Percentiles rank a stretch among this genome's conserved stretches.
Evolutionary conservation across 192 early-diverging fungal genomes (phyloP).

Genomic region (Backusella liffmaniae): DNA sequence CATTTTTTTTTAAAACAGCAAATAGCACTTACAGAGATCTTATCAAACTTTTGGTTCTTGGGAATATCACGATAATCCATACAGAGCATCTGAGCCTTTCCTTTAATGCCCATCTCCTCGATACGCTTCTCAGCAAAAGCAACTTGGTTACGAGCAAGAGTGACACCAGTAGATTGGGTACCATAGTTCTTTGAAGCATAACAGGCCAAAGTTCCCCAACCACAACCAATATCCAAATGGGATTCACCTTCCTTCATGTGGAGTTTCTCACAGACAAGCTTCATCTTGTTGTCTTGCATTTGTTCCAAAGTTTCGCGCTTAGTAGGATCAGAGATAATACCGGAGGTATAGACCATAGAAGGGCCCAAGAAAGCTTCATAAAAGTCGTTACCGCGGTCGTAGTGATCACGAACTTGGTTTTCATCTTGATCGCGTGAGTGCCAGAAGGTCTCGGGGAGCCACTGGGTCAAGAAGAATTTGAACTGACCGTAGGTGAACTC

Average conservation of each 20-base stretch:
- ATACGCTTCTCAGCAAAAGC: slow-evolving; percentile 86
- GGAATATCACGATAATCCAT: slow-evolving; percentile 99
- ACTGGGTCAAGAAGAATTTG: slow-evolving; percentile 93
- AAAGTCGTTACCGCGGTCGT: slow-evolving; percentile 98
- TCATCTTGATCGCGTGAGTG: slow-evolving; percentile 98
- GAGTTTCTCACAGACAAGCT: slow-evolving; percentile 82
- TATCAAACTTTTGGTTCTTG: slow-evolving; percentile 81
- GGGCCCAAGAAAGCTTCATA: slow-evolving; percentile 93
- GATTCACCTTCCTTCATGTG: slow-evolving; percentile 84
- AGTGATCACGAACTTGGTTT: slow-evolving; percentile 96
- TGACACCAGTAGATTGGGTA: slow-evolving; percentile 90
- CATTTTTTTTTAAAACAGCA: background rate
- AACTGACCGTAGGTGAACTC: slow-evolving; percentile 79
- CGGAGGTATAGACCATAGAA: slow-evolving; percentile 96
- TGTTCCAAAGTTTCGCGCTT: slow-evolving; percentile 87
- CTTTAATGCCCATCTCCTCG: slow-evolving; percentile 74
- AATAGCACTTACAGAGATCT: slow-evolving; percentile 70
- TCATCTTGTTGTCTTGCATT: slow-evolving; percentile 95
- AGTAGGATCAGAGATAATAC: slow-evolving; percentile 76
- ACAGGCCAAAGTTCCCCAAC: slow-evolving; percentile 93
- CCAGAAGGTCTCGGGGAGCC: slow-evolving; percentile 97
- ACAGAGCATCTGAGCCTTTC: slow-evolving; percentile 79
- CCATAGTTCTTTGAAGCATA: slow-evolving; percentile 89
- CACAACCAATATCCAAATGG: slow-evolving; percentile 97
- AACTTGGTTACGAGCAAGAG: slow-evolving; percentile 90